Base-by-base conservation (phyloP, 2,329 filamentous ascomycete genomes). In the Periglandula ipomoeae region DNA sequence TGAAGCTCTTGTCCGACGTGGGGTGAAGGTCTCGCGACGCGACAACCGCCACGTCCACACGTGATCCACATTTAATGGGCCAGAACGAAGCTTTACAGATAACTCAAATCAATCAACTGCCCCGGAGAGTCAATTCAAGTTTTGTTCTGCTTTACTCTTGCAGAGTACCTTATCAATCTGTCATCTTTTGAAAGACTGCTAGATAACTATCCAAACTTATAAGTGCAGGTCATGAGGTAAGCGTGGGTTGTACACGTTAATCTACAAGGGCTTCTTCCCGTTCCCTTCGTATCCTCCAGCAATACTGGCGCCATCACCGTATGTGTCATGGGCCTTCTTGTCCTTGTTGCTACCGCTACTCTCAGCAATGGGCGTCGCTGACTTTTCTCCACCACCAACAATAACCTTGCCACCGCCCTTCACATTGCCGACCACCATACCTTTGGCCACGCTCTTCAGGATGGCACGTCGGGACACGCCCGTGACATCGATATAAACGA, bases 401-500 rank as follows among this genome's bases (percentile, higher is more conserved):
- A 91, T 76, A 19, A 89, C 74, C 56, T 88, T 79, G 2, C 85
- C 81, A 4, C 85, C 86, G 34, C 83, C 84, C 50, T 81, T 79
- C 44, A 91, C 87, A 55, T 82, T 82, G 32, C 88, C 88, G 5
- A 94, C 82, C 0, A 94, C 84, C 93, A 98, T 97, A 37, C 93
- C 89, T 72, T 95, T 96, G 19, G 90, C 93, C 1, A 97, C 93
- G 38, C 85, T 88, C 73, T 96, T 98, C 62, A 98, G 79, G 39
- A 98, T 81, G 0, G 93, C 93, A 52, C 84, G 81, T 38, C 93
- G 78, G 48, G 87, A 95, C 1, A 98, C 93, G 32, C 93, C 93
- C 0, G 90, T 85, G 1, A 94, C 91, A 59, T 98, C 93, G 52
- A 98, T 95, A 63, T 98, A 98, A 27, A 98, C 93, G 24, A 98